A percentile compares a stretch with the other conserved stretches of the same genome.
Evolutionary conservation across 2,329 filamentous ascomycete species (phyloP).

Genomic region (Exophiala xenobiotica): DNA sequence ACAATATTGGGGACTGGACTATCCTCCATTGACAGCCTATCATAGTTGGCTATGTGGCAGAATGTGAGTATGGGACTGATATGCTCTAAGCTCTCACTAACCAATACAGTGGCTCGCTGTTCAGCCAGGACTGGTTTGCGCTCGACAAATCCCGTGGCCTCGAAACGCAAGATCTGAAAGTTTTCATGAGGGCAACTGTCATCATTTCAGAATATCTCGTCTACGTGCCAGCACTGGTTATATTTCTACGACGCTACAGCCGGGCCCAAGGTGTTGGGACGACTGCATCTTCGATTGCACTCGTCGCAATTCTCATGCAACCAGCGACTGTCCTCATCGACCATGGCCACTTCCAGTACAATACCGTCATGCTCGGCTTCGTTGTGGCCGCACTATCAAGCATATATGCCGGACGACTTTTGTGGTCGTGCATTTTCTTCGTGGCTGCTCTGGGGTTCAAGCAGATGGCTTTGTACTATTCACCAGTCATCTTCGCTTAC

Average conservation of each 20-base stretch:
- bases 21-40: constrained; percentile 95
- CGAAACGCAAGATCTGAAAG: constrained; percentile 76
- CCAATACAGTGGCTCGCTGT: constrained; percentile 61
- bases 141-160: constrained; percentile 78
- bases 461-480: constrained; percentile 98
- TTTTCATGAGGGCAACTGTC: constrained; percentile 94
- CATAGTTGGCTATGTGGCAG: constrained; percentile 95
- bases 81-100: constrained; percentile 23
- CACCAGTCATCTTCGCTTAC: constrained; percentile 87
- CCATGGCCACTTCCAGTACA: constrained; percentile 96
- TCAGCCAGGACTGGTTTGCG: constrained; percentile 84
- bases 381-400: constrained; percentile 84
- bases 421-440: constrained; percentile 93
- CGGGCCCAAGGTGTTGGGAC: constrained; percentile 71
- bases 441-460: constrained; percentile 94
- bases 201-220: constrained; percentile 86
- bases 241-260: constrained; percentile 81
- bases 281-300: constrained; percentile 80
- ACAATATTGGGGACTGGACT: constrained; percentile 97
- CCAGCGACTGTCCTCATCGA: constrained; percentile 88
- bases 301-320: constrained; percentile 89
- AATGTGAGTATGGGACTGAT: constrained; percentile 53
- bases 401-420: constrained; percentile 76
- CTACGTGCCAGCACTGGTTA: constrained; percentile 79
- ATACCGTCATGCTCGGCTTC: constrained; percentile 96